Percentiles rank a stretch among this genome's conserved stretches.
Conservation (phyloP, 1,284 basidiomycete species). For the Cutaneotrichosporon cyanovorans region DNA sequence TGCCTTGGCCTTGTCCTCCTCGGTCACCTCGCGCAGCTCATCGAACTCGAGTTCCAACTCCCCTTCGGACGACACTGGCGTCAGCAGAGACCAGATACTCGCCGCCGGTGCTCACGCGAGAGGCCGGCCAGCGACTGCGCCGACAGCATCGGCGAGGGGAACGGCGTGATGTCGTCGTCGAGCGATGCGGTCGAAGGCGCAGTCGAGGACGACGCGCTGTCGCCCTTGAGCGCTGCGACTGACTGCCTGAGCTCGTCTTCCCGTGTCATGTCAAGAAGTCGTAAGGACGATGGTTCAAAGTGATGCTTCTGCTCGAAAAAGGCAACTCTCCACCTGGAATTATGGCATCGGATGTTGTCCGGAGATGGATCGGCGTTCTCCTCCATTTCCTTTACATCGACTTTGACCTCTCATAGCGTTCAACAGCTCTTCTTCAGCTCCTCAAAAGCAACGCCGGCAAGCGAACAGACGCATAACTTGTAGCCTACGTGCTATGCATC, state of each 20-base stretch:
- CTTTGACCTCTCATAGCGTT: too few species aligned
- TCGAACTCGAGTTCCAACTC: conserved; percentile 41
- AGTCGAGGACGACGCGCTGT: conserved; percentile 5
- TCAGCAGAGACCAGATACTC: conserved; percentile 2
- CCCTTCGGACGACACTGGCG: conserved; percentile 38
- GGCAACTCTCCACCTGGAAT: too few species aligned
- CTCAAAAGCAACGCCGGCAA: too few species aligned
- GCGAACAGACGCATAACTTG: too few species aligned
- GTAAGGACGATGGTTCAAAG: neutral
- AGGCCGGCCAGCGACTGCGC: conserved; percentile 34
- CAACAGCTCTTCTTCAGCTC: too few species aligned
- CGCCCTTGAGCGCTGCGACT: conserved; percentile 3
- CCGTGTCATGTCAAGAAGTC: conserved; percentile 3
- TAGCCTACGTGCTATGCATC: too few species aligned
- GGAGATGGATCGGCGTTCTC: too few species aligned
- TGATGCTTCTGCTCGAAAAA: too few species aligned
- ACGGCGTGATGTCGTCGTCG: conserved; percentile 42
- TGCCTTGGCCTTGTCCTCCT: conserved; percentile 62
- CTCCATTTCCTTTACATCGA: too few species aligned
- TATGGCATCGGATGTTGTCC: too few species aligned
- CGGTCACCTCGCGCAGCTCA: conserved; percentile 50
- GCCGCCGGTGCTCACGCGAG: conserved; percentile 26
- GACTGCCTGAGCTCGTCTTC: conserved; percentile 9
- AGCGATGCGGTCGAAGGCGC: conserved; percentile 11
- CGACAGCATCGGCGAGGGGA: conserved; percentile 34